Conservation (phyloP, 1,284 basidiomycete genomes). For the Spongiforma sp. region DNA sequence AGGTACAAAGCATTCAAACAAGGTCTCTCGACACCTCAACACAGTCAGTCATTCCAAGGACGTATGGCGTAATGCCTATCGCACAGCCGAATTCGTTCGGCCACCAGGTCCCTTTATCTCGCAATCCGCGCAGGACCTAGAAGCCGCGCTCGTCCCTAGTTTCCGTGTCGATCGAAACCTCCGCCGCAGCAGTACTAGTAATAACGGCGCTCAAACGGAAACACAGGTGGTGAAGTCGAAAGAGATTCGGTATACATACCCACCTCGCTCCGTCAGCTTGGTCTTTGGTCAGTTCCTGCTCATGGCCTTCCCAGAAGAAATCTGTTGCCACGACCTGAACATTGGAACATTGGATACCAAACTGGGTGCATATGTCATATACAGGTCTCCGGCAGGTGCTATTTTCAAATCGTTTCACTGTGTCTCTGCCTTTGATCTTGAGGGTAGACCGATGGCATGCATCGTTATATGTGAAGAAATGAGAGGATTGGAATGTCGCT, state of each 20-base stretch:
- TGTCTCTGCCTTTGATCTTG: slow-evolving; percentile 19
- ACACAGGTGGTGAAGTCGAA: neutral
- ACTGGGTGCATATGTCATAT: neutral
- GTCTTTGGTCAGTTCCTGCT: neutral
- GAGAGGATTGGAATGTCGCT: neutral
- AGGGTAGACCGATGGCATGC: slow-evolving; percentile 24
- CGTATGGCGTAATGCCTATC: slow-evolving; percentile 25
- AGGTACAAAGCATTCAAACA: too few species aligned
- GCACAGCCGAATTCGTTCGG: slow-evolving; percentile 15
- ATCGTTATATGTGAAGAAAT: slow-evolving; percentile 14
- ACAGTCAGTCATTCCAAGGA: slow-evolving; percentile 3
- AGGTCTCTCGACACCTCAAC: slow-evolving; percentile 27
- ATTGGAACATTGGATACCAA: neutral
- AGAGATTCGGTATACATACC: neutral
- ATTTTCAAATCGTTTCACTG: slow-evolving; percentile 13
- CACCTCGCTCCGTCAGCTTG: neutral
- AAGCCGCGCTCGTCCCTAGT: slow-evolving; percentile 14
- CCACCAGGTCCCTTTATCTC: slow-evolving; percentile 25
- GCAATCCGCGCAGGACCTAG: slow-evolving; percentile 20
- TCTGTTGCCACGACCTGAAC: neutral
- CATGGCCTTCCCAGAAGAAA: neutral
- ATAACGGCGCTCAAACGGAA: neutral
- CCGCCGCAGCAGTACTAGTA: too few species aligned
- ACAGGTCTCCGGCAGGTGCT: slow-evolving; percentile 10
- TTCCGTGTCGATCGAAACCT: slow-evolving; percentile 13